Evolutionary conservation across 1,284 basidiomycete species (phyloP), one percentile per base, ranked within the genome.

Genomic region (Exobasidium cylindrosporum): DNA sequence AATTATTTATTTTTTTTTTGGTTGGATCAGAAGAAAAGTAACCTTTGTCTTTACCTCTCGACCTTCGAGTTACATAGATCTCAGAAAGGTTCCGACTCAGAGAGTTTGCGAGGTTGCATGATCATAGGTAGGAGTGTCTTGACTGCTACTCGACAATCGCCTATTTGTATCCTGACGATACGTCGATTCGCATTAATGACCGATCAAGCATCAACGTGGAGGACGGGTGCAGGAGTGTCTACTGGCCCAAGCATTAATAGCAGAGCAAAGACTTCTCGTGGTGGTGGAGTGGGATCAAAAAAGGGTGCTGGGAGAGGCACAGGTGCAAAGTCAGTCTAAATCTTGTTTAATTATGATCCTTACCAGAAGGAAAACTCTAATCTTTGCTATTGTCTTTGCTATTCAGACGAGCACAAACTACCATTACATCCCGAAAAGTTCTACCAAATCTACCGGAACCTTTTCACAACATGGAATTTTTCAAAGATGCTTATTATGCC

Each of bases 401-500:
- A 45, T 4, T 23, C 4, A 50, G 26, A 50, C 47, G 26, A 5
- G 26, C 47, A 2, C 5, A 24, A 21, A 24, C 47, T 28, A 24
- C 46, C 7, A 10, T 28, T 24, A 14, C 47, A 50, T n/a, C n/a
- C n/a, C 26, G 21, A 50, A 68, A 68, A 55, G 66, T 71, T 30
- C 64, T 71, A 11, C 67, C 67, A 23, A 67, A 64, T 3, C 69
- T 66, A 32, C 58, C 58, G 0, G 59, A 60, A 1, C 69, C 69
- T 4, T 66, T 68, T 56, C 57, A 69, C 29, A 63, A 64, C 7
- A 43, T 63, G 13, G 62, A 66, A 23, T 63, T 64, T 59, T 50
- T 71, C 65, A 66, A 64, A 31, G 69, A 70, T 45, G 64, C 66
- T 62, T 70, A 68, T 46, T 62, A 66, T 23, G 63, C 60, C 47